phyloP scores from a whole-genome alignment of 257 asterid genomes.

The Perilla frutescens region DNA sequence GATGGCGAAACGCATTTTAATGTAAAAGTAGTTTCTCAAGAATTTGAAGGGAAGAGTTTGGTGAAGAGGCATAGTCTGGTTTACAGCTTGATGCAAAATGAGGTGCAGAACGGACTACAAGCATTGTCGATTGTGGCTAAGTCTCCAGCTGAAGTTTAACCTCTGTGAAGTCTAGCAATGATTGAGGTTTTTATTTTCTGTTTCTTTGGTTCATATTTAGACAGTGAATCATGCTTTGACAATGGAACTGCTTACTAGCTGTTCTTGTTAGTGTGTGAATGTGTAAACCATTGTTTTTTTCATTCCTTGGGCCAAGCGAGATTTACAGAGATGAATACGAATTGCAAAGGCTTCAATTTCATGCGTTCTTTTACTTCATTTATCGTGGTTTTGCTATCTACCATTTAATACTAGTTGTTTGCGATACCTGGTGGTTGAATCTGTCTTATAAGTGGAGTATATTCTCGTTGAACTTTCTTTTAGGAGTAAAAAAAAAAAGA shows the following conservation, averaged over 20 bases:
- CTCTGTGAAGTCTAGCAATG: conserved; percentile 33
- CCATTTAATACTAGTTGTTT: conserved; percentile 16
- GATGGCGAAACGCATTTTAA: conserved; percentile 83
- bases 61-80: conserved; percentile 80
- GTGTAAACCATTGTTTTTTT: conserved; percentile 15
- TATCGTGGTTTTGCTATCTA: conserved; percentile 14
- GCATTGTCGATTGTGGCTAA: conserved; percentile 81
- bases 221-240: conserved; percentile 15
- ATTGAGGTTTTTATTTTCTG: conserved; percentile 36
- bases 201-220: conserved; percentile 1
- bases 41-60: conserved; percentile 76
- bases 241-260: conserved; percentile 4
- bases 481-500: not conserved
- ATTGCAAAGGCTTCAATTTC: not conserved
- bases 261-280: conserved; percentile 22
- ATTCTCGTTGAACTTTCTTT: conserved; percentile 9
- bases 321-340: conserved; percentile 19
- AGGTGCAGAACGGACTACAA: conserved; percentile 73
- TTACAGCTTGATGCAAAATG: conserved; percentile 71
- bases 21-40: conserved; percentile 64
- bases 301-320: conserved; percentile 10
- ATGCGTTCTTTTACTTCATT: not conserved
- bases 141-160: conserved; percentile 67
- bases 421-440: conserved; percentile 16
- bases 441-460: not conserved